Conservation (phyloP, 2,329 filamentous ascomycete species). For the Colletotrichum noveboracense region DNA sequence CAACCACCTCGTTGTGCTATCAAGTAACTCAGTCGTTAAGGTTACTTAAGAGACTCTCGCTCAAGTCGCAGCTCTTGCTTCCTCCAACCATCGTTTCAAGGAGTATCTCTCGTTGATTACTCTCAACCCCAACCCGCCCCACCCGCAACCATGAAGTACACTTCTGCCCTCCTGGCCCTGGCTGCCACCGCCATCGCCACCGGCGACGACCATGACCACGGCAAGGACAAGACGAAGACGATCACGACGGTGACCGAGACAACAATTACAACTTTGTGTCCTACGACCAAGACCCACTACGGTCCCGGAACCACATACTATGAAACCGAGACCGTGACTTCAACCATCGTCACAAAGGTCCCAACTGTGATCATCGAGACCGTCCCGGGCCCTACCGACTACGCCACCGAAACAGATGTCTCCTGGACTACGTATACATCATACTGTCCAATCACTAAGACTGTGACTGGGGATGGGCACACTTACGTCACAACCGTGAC, state of each 20-base stretch:
- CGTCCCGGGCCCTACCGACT: constrained; percentile 31
- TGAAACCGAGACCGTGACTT: constrained; percentile 31
- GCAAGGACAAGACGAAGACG: constrained; percentile 16
- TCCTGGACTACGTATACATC: too few species aligned
- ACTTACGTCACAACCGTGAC: too few species aligned
- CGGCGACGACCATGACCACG: constrained; percentile 7
- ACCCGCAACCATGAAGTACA: constrained; percentile 15
- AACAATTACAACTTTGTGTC: constrained; percentile 8
- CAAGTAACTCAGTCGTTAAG: constrained; percentile 25
- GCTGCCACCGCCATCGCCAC: constrained; percentile 13
- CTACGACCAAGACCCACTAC: constrained; percentile 22
- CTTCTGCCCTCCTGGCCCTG: constrained; percentile 14
- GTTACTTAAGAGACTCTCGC: constrained; percentile 24
- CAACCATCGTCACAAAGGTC: constrained; percentile 33
- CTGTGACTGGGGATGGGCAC: too few species aligned
- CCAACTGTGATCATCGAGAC: constrained; percentile 39
- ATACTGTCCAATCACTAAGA: too few species aligned
- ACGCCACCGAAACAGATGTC: constrained; percentile 30
- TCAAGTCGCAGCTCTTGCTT: constrained; percentile 4
- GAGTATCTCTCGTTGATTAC: constrained; percentile 3
- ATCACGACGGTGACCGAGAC: background rate
- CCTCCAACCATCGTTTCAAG: constrained; percentile 2
- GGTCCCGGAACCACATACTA: constrained; percentile 24
- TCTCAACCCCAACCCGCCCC: background rate
- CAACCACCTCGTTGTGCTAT: constrained; percentile 11